phyloP scores from a whole-genome alignment of 805 yeast species.

The Pichia phayaonensis region DNA sequence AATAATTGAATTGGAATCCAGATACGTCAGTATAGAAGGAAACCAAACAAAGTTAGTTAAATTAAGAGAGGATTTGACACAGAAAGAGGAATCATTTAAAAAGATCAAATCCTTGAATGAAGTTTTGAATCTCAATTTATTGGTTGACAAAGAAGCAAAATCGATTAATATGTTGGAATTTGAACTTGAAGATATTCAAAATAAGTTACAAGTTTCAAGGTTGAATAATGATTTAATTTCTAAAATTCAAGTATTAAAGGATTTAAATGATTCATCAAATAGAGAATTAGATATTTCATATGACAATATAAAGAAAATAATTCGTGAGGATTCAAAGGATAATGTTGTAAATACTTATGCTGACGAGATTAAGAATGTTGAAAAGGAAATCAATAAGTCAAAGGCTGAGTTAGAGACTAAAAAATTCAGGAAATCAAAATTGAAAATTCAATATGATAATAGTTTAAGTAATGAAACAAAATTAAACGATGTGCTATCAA shows the following conservation, averaged over 20 bases:
- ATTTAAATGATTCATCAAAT: constrained; percentile 11
- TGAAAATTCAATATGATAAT: constrained; percentile 3
- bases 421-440: constrained; percentile 8
- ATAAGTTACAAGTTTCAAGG: constrained; percentile 42
- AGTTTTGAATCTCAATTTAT: constrained; percentile 24
- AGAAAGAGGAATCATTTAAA: constrained; percentile 30
- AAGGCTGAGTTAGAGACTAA: constrained; percentile 9
- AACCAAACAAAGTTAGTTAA: constrained; percentile 42
- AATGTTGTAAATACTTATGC: constrained; percentile 4
- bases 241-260: constrained; percentile 31
- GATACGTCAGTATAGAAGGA: constrained; percentile 31
- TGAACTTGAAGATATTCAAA: constrained; percentile 45
- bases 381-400: constrained; percentile 8
- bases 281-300: constrained; percentile 14
- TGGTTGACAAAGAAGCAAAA: constrained; percentile 33
- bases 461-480: not conserved
- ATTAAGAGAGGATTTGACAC: constrained; percentile 36
- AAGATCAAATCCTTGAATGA: constrained; percentile 23
- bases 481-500: not conserved
- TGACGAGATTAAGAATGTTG: constrained; percentile 2
- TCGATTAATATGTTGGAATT: constrained; percentile 32
- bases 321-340: constrained; percentile 9
- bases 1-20: constrained; percentile 30
- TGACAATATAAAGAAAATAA: constrained; percentile 4
- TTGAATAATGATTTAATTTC: constrained; percentile 55